phyloP scores from a whole-genome alignment of 768 basidiomycete genomes.

The Pleurotus citrinopileatus region DNA sequence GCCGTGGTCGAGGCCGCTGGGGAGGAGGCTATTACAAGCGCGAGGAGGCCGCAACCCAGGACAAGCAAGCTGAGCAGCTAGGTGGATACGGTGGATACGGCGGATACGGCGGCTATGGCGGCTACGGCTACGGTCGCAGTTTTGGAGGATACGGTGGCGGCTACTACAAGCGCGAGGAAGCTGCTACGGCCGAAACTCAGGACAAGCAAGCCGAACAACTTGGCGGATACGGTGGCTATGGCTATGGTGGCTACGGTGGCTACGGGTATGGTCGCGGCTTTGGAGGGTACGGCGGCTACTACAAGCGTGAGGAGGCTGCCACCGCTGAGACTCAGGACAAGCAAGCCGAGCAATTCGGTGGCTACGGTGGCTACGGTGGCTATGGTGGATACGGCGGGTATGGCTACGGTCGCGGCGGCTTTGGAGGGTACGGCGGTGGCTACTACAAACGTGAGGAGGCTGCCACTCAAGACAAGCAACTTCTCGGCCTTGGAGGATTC shows the following conservation, averaged over 20 bases:
- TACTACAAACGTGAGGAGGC: conserved; percentile 3
- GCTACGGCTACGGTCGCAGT: neutral
- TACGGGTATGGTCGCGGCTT: neutral
- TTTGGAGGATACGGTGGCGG: neutral
- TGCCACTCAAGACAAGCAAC: neutral
- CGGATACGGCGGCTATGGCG: neutral
- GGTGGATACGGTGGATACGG: conserved; percentile 5
- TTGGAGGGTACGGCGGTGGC: neutral
- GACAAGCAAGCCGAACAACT: neutral
- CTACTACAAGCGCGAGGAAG: conserved; percentile 6
- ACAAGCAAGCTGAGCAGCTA: conserved; percentile 1
- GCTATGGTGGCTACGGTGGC: neutral
- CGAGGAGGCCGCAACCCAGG: neutral
- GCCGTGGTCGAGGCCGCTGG: too few relatives aligned
- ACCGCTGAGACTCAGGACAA: neutral
- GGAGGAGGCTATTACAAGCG: conserved; percentile 3
- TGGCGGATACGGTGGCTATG: conserved; percentile 2
- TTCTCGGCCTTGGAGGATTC: too few relatives aligned
- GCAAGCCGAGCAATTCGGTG: neutral
- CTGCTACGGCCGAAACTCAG: conserved; percentile 5
- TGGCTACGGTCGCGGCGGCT: neutral
- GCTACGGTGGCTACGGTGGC: neutral
- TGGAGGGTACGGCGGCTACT: neutral
- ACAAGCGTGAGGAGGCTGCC: neutral
- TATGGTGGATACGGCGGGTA: neutral